phyloP scores from a whole-genome alignment of 2,329 filamentous ascomycete genomes.

The Cladorrhinum sp. region DNA sequence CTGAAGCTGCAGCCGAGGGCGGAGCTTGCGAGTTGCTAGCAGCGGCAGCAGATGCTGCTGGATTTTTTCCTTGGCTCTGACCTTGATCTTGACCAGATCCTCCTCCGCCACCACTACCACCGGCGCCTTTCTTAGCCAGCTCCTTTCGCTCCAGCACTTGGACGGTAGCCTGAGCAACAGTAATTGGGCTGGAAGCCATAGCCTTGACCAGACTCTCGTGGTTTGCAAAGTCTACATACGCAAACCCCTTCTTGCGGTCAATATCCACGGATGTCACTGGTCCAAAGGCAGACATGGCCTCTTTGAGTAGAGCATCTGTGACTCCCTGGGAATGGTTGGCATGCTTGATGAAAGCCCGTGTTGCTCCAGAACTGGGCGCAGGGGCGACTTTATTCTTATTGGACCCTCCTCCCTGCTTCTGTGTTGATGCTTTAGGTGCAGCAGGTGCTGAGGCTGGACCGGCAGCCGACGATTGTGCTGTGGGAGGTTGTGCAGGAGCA shows the following conservation, averaged over 20 bases:
- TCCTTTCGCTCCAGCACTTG: constrained; percentile 83
- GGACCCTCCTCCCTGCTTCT: constrained; percentile 16
- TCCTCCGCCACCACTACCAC: constrained; percentile 5
- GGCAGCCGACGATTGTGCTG: constrained; percentile 29
- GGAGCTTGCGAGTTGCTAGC: constrained; percentile 3
- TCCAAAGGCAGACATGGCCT: constrained; percentile 72
- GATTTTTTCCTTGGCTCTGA: constrained; percentile 11
- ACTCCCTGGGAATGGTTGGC: constrained; percentile 89
- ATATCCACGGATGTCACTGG: constrained; percentile 79
- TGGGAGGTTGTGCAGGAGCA: constrained; percentile 13
- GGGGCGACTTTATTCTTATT: constrained; percentile 26
- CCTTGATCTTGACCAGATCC: background rate
- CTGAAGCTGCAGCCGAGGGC: background rate
- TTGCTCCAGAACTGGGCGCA: constrained; percentile 45
- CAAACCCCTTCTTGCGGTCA: constrained; percentile 91
- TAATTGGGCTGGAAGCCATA: constrained; percentile 74
- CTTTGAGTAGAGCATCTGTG: constrained; percentile 74
- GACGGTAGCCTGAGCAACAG: constrained; percentile 80
- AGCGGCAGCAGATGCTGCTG: background rate
- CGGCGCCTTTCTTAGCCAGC: constrained; percentile 36
- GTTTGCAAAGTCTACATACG: constrained; percentile 84
- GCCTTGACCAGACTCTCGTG: constrained; percentile 72
- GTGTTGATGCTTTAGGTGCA: constrained; percentile 28
- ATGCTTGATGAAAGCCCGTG: constrained; percentile 75
- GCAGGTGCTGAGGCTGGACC: constrained; percentile 20